Evolutionary conservation across 176 grass and related monocot species (phyloP).

Genomic region (Raddia distichophylla): DNA sequence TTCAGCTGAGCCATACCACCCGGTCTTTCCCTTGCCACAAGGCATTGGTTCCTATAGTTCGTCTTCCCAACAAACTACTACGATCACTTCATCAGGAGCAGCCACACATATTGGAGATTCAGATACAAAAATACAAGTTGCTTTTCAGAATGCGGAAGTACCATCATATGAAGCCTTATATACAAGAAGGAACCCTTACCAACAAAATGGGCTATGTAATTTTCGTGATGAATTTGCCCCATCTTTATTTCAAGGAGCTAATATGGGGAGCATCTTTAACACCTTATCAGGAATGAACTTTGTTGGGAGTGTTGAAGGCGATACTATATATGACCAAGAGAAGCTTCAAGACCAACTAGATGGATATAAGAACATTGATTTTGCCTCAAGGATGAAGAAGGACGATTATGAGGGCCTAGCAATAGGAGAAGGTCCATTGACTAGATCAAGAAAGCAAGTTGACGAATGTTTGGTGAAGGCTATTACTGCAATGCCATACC

Average conservation of each 20-base stretch:
- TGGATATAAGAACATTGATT: not conserved
- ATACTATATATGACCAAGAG: not conserved
- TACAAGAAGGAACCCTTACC: not conserved
- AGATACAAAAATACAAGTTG: not conserved
- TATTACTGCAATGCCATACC: not conserved
- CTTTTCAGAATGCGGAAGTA: not conserved
- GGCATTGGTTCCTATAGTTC: not conserved
- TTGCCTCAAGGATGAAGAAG: not conserved
- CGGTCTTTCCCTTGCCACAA: not conserved
- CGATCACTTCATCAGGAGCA: not conserved
- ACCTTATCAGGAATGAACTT: conserved; percentile 1
- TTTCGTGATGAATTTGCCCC: not conserved
- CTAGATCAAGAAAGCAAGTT: not conserved
- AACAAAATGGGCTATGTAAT: not conserved
- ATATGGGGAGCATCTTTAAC: conserved; percentile 1
- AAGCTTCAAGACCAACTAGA: not conserved
- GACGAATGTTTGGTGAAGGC: conserved; percentile 19
- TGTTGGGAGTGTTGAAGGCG: not conserved
- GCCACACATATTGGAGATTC: not conserved
- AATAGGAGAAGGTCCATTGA: not conserved
- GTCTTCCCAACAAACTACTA: not conserved
- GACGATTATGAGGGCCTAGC: not conserved
- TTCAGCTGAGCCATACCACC: conserved; percentile 17
- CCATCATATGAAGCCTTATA: not conserved
- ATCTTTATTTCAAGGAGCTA: conserved; percentile 7